Base-by-base conservation (phyloP, 2,329 filamentous ascomycete species). In the Akanthomyces uredinophilus region DNA sequence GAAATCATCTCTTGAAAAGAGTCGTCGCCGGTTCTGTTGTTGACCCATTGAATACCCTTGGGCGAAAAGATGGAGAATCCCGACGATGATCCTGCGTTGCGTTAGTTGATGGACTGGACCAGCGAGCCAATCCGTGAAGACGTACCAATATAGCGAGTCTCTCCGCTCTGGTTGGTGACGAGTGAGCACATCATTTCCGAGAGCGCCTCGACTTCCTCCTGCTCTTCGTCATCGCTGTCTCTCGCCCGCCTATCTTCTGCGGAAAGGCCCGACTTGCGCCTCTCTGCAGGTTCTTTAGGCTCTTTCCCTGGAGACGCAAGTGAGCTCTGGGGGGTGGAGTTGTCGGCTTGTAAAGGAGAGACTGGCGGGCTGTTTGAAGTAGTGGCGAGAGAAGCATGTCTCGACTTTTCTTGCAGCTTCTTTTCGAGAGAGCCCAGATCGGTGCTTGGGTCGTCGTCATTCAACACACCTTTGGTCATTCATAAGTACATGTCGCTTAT, bases 181-280 rank as follows among this genome's bases (percentile, higher is more conserved):
- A 99, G 78, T 3, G 93, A 97, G 75, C 94, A 98, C 95, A 99
- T 98, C 89, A 97, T 95, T 77, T 99, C 95, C 1, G 94, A 96
- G 62, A 99, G 77, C 1, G 87, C 88, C 73, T 96, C 93, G 1
- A 96, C 90, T 69, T 96, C 68, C 52, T 69, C 65, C 2, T 70
- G 65, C 72, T 76, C 70, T 63, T 78, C 74, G 58, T 71, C 66
- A 2, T 72, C 70, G 18, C 69, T 72, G 3, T 69, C 65, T 20
- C 35, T 54, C 18, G n/a, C 14, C 24, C 22, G 18, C 66, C 57
- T 64, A 32, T 62, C 56, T 13, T 65, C 66, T 18, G 67, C 65
- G n/a, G 69, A 70, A 16, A 63, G 57, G 5, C 61, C 39, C 10
- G 72, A 68, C 53, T 72, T 73, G 53, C 64, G 68, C 55, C 68